Evolutionary conservation across 179 eudicot species (phyloP).

Genomic region (Corrigiola litoralis): DNA sequence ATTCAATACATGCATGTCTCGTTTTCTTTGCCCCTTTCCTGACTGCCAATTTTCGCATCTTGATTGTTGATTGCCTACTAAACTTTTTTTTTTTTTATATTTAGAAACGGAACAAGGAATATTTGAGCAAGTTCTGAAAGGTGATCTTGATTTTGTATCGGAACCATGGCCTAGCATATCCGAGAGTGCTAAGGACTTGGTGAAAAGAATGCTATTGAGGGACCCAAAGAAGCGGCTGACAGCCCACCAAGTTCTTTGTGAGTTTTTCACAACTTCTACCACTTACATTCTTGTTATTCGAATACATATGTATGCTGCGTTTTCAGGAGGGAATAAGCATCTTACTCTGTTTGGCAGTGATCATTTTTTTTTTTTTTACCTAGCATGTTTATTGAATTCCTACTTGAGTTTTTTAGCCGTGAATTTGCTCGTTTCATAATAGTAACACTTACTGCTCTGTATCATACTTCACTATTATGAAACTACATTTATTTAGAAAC

Average conservation of each 20-base stretch:
- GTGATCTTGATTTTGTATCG: constrained; percentile 43
- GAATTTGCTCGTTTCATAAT: no score
- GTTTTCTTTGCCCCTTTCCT: background rate
- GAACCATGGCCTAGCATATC: constrained; percentile 54
- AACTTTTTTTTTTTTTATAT: constrained; percentile 5
- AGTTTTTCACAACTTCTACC: constrained; percentile 6
- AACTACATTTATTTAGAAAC: no score
- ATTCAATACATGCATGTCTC: background rate
- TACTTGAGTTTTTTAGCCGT: no score
- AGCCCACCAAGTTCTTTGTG: constrained; percentile 47
- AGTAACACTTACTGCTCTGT: no score
- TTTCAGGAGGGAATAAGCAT: background rate
- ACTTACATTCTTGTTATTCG: background rate
- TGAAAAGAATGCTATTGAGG: constrained; percentile 43
- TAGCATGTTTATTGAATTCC: no score
- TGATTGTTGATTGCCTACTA: no score
- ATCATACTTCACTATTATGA: no score
- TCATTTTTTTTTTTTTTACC: no score
- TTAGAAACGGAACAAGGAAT: constrained; percentile 44
- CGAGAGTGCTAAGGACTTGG: constrained; percentile 35
- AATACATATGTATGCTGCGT: no score
- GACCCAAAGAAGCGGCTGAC: constrained; percentile 42
- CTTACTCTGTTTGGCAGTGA: background rate
- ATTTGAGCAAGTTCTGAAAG: constrained; percentile 44
- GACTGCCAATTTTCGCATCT: background rate